Evolutionary conservation across 208 protist species (phyloP), one percentile per base, ranked within the genome.

Genomic region (Wallacemonas sp.): DNA sequence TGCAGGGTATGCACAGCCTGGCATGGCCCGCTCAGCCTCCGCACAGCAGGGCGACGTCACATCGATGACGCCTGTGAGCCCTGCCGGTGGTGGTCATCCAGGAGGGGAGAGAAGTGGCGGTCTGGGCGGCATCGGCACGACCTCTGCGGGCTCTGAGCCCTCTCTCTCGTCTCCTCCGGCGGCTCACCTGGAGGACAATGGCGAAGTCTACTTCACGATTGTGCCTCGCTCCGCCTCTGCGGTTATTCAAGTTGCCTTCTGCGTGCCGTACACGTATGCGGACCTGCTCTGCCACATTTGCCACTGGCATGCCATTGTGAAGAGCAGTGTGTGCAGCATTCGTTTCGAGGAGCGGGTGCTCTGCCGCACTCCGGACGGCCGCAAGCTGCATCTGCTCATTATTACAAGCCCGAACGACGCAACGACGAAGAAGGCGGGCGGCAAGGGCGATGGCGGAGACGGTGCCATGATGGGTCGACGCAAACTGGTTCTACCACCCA

Each of bases 321-420:
- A 82, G 62, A 64, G 26, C 46, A 84, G 73, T 64, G 24, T 64
- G 51, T 46, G 61, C 42, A 73, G 74, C 33, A 91, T 94, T 56
- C 75, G 85, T 12, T 94, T 96, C 60, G 87, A 94, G 59, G 85
- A 96, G 77, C 80, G 85, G 11, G 79, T 96, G 38, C 77, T 96
- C 30, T 87, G 83, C 62, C 72, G 72, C 63, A 92, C 78, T 12
- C 83, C 80, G 21, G 90, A 96, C 26, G 87, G 86, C 5, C 79
- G 90, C 17, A 96, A 96, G 65, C 75, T 90, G 34, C 90, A 96
- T 44, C 46, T 92, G 62, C 72, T 96, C 6, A 81, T 94, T 27
- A 78, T 94, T 44, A 96, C 87, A 17, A 88, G 87, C 64, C 63
- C 68, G 28, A 68, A 31, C 30, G 41, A 28, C 12, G 62, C 62